Conservation (phyloP, 805 yeast species). For the Babjeviella inositovora region DNA sequence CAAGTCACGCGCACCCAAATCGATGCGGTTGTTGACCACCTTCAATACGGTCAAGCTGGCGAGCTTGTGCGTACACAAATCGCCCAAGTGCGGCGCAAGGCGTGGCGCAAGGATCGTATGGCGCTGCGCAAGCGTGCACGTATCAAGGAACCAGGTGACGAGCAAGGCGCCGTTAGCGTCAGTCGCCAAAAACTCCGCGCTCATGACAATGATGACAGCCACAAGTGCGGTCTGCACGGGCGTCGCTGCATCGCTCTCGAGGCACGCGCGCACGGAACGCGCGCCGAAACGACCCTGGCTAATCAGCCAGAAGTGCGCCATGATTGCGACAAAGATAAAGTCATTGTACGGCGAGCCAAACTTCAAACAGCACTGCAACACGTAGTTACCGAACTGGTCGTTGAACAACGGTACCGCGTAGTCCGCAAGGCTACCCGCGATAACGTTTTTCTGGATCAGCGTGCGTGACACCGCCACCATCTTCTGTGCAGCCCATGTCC, state of each 20-base stretch:
- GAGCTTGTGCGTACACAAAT: slow-evolving; percentile 63
- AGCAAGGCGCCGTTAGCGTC: slow-evolving; percentile 81
- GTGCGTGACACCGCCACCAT: slow-evolving; percentile 64
- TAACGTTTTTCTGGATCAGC: slow-evolving; percentile 44
- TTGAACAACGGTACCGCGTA: slow-evolving; percentile 75
- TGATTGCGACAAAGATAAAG: slow-evolving; percentile 72
- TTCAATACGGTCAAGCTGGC: slow-evolving; percentile 76
- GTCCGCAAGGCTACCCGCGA: slow-evolving; percentile 58
- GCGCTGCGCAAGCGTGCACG: slow-evolving; percentile 52
- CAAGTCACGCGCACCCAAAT: slow-evolving; percentile 38
- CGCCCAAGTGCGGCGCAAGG: slow-evolving; percentile 43
- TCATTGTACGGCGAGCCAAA: slow-evolving; percentile 83
- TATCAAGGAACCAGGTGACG: slow-evolving; percentile 89
- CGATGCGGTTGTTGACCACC: slow-evolving; percentile 54
- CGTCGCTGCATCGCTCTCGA: slow-evolving; percentile 62
- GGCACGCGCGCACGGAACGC: slow-evolving; percentile 83
- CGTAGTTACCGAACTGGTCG: slow-evolving; percentile 96
- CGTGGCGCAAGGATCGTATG: slow-evolving; percentile 48
- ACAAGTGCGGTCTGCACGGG: slow-evolving; percentile 56
- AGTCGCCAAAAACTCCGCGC: slow-evolving; percentile 64
- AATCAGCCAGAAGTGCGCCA: slow-evolving; percentile 64
- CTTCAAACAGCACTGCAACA: slow-evolving; percentile 83
- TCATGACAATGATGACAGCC: slow-evolving; percentile 62
- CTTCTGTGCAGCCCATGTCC: slow-evolving; percentile 99
- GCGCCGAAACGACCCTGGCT: slow-evolving; percentile 90